These are phyloP conservation scores for Calycina herbarum DNA, from an alignment of 2,329 filamentous ascomycete species.

Conservation along the genomic window DNA sequence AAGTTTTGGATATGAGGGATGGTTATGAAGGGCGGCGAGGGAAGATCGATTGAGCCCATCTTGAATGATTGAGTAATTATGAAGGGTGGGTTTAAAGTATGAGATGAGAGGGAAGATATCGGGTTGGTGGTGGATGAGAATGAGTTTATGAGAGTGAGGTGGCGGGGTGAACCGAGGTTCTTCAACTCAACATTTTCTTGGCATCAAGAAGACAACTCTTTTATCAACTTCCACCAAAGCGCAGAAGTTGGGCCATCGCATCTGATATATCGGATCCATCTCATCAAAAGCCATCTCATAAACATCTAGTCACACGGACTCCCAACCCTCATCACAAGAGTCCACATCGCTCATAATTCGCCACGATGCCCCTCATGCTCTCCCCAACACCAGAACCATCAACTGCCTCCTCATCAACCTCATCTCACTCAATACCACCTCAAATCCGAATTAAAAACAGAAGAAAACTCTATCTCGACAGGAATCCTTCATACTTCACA, in stretches of 20 bases:
- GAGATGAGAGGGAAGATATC: neutral
- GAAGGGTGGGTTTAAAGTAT: neutral
- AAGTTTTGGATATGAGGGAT: conserved; percentile 66
- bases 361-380: conserved; percentile 32
- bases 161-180: conserved; percentile 5
- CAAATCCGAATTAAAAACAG: conserved; percentile 38
- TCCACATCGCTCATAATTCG: neutral
- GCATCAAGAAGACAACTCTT: neutral
- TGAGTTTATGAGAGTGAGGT: neutral
- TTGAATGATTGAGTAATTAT: neutral
- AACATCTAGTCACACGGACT: neutral
- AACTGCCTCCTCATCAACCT: conserved; percentile 3
- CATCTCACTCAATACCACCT: conserved; percentile 13
- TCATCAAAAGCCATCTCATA: neutral
- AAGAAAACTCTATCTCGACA: conserved; percentile 38
- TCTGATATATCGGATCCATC: neutral
- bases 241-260: neutral
- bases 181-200: neutral
- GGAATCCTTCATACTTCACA: conserved; percentile 38
- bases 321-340: neutral
- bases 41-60: conserved; percentile 28
- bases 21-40: conserved; percentile 49
- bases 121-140: neutral
- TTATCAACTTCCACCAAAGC: neutral
- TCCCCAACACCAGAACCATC: conserved; percentile 17